Evolutionary conservation across 2,329 filamentous ascomycete species (phyloP).

Genomic region (Monosporascus sp.): DNA sequence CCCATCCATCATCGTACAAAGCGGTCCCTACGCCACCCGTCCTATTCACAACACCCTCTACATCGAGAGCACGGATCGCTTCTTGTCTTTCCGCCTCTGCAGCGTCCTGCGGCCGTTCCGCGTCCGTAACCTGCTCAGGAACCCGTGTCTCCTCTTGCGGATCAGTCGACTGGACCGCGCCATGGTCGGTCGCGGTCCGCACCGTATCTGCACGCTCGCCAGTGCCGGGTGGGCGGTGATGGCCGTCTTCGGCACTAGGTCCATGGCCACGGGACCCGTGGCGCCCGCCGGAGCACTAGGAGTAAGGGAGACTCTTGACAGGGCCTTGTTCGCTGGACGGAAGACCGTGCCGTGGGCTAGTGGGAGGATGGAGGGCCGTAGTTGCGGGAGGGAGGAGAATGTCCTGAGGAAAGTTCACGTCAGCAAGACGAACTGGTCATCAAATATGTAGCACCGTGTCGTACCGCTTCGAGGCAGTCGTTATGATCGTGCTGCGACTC

Average conservation of each 20-base stretch:
- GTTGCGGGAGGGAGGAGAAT: constrained; percentile 44
- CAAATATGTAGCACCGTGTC: not conserved
- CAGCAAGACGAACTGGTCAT: constrained; percentile 1
- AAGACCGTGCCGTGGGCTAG: constrained; percentile 19
- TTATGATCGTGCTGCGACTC: not conserved
- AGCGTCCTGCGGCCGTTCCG: constrained; percentile 49
- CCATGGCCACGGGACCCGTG: constrained; percentile 23
- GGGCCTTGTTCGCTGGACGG: constrained; percentile 21
- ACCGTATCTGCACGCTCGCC: constrained; percentile 47
- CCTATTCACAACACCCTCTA: constrained; percentile 11
- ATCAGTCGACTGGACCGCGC: constrained; percentile 48
- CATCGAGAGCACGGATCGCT: constrained; percentile 38
- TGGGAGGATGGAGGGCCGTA: constrained; percentile 41
- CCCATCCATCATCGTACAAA: not conserved
- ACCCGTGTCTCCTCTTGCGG: constrained; percentile 56
- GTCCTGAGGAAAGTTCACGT: constrained; percentile 24
- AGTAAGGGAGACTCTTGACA: constrained; percentile 16
- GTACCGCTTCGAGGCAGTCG: constrained; percentile 8
- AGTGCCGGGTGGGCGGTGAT: constrained; percentile 51
- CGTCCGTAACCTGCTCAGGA: constrained; percentile 45
- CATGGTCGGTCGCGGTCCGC: constrained; percentile 55
- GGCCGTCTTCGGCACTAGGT: constrained; percentile 40
- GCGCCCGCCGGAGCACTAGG: constrained; percentile 10
- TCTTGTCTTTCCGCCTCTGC: constrained; percentile 47
- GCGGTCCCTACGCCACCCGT: not conserved